These are phyloP conservation scores for Skeletonema marinoi DNA, from an alignment of 108 stramenopile genomes.

Conservation along the genomic window DNA sequence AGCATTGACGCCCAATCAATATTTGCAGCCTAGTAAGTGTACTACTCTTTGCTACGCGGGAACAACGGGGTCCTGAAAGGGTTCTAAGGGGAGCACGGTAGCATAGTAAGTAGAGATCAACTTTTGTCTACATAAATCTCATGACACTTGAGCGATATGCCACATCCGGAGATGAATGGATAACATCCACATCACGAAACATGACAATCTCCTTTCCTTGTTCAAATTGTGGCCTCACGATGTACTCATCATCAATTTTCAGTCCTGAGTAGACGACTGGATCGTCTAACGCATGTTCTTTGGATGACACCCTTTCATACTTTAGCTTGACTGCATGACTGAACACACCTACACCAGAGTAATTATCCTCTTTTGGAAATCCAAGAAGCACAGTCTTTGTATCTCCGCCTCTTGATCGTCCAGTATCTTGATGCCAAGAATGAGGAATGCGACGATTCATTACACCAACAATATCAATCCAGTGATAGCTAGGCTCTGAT, in stretches of 20 bases:
- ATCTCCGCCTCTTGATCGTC: conserved; percentile 41
- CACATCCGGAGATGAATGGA: conserved; percentile 83
- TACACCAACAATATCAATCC: conserved; percentile 81
- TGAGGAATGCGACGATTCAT: conserved; percentile 59
- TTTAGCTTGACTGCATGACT: conserved; percentile 63
- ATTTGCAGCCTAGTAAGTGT: neutral
- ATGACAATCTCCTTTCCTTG: conserved; percentile 65
- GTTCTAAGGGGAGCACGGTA: too few relatives aligned
- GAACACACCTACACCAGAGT: conserved; percentile 72
- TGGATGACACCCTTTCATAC: conserved; percentile 44
- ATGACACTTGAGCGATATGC: conserved; percentile 73
- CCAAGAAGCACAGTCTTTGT: conserved; percentile 75
- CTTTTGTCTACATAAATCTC: conserved; percentile 78
- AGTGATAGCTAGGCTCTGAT: conserved; percentile 64
- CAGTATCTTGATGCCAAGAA: conserved; percentile 78
- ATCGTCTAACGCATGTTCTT: conserved; percentile 57
- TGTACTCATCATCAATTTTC: conserved; percentile 54
- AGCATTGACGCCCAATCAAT: conserved; percentile 63
- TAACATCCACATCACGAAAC: conserved; percentile 72
- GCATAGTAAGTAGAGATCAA: neutral
- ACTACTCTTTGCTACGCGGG: too few relatives aligned
- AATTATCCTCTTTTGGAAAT: conserved; percentile 69
- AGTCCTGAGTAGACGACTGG: conserved; percentile 62
- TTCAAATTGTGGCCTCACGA: conserved; percentile 65
- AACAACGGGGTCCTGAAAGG: too few relatives aligned